Base-by-base conservation (phyloP, 2,329 filamentous ascomycete genomes). In the Aureobasidium musti region DNA sequence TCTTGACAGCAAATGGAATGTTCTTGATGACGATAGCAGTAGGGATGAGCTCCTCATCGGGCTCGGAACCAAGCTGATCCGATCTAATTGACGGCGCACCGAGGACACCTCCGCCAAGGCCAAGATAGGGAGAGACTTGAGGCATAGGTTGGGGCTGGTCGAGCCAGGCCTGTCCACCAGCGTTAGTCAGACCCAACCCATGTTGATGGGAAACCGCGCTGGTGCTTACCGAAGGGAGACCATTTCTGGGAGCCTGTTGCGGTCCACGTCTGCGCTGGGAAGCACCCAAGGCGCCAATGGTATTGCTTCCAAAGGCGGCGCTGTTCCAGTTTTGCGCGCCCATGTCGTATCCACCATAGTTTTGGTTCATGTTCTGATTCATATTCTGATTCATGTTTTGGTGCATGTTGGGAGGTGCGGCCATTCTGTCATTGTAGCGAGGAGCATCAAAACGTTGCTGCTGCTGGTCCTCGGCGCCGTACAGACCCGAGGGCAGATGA, bases 11-110 rank as follows among this genome's bases (percentile, higher is more conserved):
- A 77, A 99, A 99, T 0, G 96, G 95, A 43, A 99, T 99, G 77
- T 99, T 99, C 82, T 99, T 99, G 80, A 99, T 98, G 67, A 99
- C 95, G 73, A 99, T 98, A 65, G 95, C 95, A 3, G 95, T 99
- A 2, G 94, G 94, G 68, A 99, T 99, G 68, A 99, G 86, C 80
- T 98, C 94, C 71, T 97, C 94, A 66, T 87, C 84, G 56, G 87
- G 85, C 67, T 82, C 81, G 43, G 82, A 80, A 66, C 78, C 73
- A 70, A 83, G 79, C 65, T 78, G 79, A 66, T 79, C 81, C 70
- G 77, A 79, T 70, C 75, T 78, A 71, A 79, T 80, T 69, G 70
- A 76, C 73, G 77, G 73, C 63, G 70, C 73, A 57, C 73, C 71
- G 26, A 74, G 68, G 43, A 60, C 63, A 37, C 61, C 67, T 41